Conservation (phyloP, 163 green algal genomes). For the Chlamydomonas reinhardtii region DNA sequence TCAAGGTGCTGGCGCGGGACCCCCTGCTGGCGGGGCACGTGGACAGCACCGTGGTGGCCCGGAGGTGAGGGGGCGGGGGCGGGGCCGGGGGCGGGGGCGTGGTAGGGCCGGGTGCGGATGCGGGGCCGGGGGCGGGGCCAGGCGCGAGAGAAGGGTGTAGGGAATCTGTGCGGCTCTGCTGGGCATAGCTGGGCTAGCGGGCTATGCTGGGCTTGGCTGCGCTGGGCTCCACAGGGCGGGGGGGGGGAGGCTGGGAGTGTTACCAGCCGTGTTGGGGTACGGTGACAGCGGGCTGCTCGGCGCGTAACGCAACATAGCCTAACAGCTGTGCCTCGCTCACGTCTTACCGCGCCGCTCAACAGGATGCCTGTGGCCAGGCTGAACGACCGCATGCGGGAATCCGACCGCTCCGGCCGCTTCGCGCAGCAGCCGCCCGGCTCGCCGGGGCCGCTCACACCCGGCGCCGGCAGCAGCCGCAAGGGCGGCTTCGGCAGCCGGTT, state of each 20-base stretch:
- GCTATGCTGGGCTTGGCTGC: too few species aligned
- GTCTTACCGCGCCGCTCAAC: neutral
- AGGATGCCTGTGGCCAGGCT: too few species aligned
- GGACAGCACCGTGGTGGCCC: slow-evolving; percentile 33
- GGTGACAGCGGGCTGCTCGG: too few species aligned
- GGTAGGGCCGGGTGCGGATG: neutral
- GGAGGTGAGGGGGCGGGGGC: slow-evolving; percentile 5
- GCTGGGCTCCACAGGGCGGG: too few species aligned
- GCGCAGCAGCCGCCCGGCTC: too few species aligned
- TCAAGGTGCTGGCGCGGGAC: slow-evolving; percentile 37
- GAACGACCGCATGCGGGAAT: too few species aligned
- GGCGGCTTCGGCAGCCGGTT: neutral
- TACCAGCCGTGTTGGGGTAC: too few species aligned
- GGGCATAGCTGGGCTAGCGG: too few species aligned
- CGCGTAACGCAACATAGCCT: too few species aligned
- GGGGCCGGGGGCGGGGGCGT: neutral
- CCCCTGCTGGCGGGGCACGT: neutral
- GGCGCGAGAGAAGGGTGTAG: neutral
- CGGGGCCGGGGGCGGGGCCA: neutral
- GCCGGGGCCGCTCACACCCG: neutral
- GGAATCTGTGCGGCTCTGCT: too few species aligned
- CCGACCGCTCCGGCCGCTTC: too few species aligned
- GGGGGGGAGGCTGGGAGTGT: too few species aligned
- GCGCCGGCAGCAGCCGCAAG: neutral
- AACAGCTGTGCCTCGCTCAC: neutral